phyloP scores from a whole-genome alignment of 805 yeast species.

The Brettanomyces naardenensis region DNA sequence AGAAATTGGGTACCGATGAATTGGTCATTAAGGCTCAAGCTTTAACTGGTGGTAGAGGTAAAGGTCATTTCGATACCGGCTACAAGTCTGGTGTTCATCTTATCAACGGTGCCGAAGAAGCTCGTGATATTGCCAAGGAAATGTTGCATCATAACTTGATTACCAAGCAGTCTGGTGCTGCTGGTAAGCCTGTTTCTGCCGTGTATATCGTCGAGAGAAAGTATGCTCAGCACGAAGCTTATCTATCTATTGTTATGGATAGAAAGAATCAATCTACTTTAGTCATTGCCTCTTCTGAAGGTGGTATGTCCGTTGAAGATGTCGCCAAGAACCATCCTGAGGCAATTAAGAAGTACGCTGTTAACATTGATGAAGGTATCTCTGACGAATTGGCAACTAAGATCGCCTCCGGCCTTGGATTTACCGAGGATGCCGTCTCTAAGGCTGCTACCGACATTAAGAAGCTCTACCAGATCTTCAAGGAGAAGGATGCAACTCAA shows the following conservation, averaged over 20 bases:
- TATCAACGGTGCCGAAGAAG: constrained; percentile 79
- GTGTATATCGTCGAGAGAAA: constrained; percentile 94
- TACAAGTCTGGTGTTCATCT: constrained; percentile 94
- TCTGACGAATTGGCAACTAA: constrained; percentile 66
- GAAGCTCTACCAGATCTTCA: constrained; percentile 82
- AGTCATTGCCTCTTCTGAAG: constrained; percentile 93
- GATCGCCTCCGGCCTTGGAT: constrained; percentile 77
- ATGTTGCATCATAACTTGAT: constrained; percentile 90
- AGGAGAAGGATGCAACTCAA: constrained; percentile 93
- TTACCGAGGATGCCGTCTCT: constrained; percentile 64
- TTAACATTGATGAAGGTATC: constrained; percentile 73
- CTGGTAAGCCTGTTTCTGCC: constrained; percentile 94
- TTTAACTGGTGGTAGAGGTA: constrained; percentile 99
- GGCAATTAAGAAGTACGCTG: constrained; percentile 83
- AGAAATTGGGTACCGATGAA: constrained; percentile 65
- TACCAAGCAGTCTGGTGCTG: constrained; percentile 97
- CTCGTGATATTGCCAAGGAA: constrained; percentile 73
- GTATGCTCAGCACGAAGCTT: constrained; percentile 90
- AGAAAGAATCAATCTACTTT: constrained; percentile 85
- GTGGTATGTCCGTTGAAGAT: constrained; percentile 99
- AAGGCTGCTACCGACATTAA: constrained; percentile 85
- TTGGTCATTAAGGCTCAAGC: constrained; percentile 98
- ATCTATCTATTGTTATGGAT: constrained; percentile 90
- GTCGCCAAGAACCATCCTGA: constrained; percentile 88
- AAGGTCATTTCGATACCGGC: constrained; percentile 95